phyloP scores from a whole-genome alignment of 495 filamentous ascomycete species.

The Podospora didyma region DNA sequence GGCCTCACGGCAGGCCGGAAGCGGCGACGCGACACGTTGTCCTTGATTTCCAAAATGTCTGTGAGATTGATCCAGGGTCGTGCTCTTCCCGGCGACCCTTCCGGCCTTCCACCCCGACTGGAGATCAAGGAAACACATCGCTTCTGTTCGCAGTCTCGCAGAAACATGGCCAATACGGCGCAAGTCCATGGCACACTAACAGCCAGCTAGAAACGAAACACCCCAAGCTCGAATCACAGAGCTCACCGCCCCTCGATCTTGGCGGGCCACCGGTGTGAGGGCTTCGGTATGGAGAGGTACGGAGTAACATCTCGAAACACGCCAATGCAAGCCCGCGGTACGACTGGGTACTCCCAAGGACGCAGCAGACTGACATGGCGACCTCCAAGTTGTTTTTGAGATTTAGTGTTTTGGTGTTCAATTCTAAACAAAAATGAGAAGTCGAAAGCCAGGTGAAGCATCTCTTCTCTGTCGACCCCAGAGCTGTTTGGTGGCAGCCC shows the following conservation, averaged over 20 bases:
- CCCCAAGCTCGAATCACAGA: background rate
- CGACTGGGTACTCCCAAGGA: background rate
- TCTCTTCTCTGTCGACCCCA: too few relatives aligned
- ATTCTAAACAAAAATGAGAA: background rate
- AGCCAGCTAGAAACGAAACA: slow-evolving; percentile 4
- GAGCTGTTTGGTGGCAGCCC: background rate
- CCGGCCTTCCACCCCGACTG: background rate
- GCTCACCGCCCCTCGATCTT: background rate
- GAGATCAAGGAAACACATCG: slow-evolving; percentile 5
- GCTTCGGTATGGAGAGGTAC: background rate
- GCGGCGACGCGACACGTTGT: background rate
- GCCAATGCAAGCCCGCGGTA: background rate
- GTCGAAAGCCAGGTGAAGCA: background rate
- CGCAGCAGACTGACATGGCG: background rate
- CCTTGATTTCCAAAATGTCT: slow-evolving; percentile 4
- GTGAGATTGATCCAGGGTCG: slow-evolving; percentile 6
- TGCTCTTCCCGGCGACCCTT: background rate
- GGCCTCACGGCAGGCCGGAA: background rate
- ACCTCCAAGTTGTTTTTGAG: background rate
- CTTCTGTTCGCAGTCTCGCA: background rate
- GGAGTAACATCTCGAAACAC: slow-evolving; percentile 1
- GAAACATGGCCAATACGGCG: background rate
- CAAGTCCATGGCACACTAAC: background rate
- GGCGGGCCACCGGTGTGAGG: background rate
- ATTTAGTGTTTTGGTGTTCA: background rate